These are phyloP conservation scores for Lodderomyces oxycetoniae DNA, from an alignment of 1,139 yeast species.

Conservation along the genomic window DNA sequence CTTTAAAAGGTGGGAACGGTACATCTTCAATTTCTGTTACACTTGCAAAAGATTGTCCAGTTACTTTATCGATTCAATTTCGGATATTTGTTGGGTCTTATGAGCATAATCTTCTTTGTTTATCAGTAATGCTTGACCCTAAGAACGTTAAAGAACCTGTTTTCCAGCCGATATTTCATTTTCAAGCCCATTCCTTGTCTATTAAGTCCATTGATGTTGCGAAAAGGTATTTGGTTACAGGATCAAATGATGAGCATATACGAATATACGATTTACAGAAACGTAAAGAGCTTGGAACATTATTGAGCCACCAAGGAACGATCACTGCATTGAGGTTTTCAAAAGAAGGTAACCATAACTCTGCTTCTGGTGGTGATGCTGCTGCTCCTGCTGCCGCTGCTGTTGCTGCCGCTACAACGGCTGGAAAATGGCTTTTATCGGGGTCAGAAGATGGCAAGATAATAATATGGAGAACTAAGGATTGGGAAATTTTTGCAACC, in stretches of 20 bases:
- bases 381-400: slow-evolving; percentile 18
- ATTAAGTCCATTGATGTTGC: slow-evolving; percentile 82
- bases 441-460: slow-evolving; percentile 91
- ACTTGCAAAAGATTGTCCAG: neutral
- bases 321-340: slow-evolving; percentile 75
- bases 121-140: slow-evolving; percentile 58
- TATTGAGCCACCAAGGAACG: slow-evolving; percentile 87
- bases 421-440: slow-evolving; percentile 83
- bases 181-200: slow-evolving; percentile 88
- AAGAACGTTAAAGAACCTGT: slow-evolving; percentile 39
- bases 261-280: slow-evolving; percentile 90
- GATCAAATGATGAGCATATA: slow-evolving; percentile 94
- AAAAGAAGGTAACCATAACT: slow-evolving; percentile 29
- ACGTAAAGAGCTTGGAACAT: slow-evolving; percentile 88
- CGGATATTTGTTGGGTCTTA: slow-evolving; percentile 91
- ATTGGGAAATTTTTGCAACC: slow-evolving; percentile 90
- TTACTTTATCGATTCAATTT: slow-evolving; percentile 34
- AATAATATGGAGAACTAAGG: slow-evolving; percentile 90
- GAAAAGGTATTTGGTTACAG: slow-evolving; percentile 83
- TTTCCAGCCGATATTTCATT: slow-evolving; percentile 92
- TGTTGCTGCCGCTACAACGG: slow-evolving; percentile 24
- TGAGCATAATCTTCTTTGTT: slow-evolving; percentile 86
- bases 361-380: slow-evolving; percentile 3
- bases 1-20: slow-evolving; percentile 12
- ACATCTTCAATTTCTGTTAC: neutral